Evolutionary conservation across 129 eudicot species (phyloP).

Genomic region (Gnaphalium uliginosum): DNA sequence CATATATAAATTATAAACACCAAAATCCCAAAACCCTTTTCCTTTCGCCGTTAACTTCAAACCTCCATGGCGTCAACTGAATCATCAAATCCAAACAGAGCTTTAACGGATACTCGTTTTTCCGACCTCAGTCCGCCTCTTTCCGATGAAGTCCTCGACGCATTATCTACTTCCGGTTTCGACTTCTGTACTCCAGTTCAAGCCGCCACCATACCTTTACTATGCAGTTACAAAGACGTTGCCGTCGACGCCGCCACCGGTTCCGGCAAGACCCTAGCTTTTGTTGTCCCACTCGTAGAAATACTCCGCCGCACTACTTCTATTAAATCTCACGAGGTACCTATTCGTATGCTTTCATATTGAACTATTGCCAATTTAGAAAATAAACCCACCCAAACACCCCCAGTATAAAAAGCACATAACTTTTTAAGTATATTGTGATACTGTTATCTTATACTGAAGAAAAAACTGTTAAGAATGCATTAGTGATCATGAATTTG

Average conservation of each 20-base stretch:
- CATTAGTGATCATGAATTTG: conserved; percentile 13
- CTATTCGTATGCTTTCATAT: too few species aligned
- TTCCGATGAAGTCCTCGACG: conserved; percentile 64
- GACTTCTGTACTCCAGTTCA: conserved; percentile 94
- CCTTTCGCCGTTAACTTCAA: conserved; percentile 7
- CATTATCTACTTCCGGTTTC: conserved; percentile 52
- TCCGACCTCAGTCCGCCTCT: conserved; percentile 80
- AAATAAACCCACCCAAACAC: too few species aligned
- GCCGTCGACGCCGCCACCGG: conserved; percentile 99
- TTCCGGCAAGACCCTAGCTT: conserved; percentile 97
- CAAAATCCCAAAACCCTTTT: conserved; percentile 24
- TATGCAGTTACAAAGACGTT: conserved; percentile 85
- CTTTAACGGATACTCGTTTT: conserved; percentile 74
- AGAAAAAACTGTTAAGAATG: neutral
- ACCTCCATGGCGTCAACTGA: conserved; percentile 36
- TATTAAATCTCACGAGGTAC: conserved; percentile 81
- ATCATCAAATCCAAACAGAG: conserved; percentile 59
- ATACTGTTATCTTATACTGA: too few species aligned
- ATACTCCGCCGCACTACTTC: conserved; percentile 74
- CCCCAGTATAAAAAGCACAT: too few species aligned
- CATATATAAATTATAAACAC: neutral
- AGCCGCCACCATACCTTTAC: conserved; percentile 86
- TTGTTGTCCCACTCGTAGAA: conserved; percentile 86
- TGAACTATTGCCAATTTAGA: neutral
- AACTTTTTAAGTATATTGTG: too few species aligned